A percentile compares a stretch with the other conserved stretches of the same genome.
Conservation (phyloP, 1,284 basidiomycete genomes). For the Sporisorium exsertum region DNA sequence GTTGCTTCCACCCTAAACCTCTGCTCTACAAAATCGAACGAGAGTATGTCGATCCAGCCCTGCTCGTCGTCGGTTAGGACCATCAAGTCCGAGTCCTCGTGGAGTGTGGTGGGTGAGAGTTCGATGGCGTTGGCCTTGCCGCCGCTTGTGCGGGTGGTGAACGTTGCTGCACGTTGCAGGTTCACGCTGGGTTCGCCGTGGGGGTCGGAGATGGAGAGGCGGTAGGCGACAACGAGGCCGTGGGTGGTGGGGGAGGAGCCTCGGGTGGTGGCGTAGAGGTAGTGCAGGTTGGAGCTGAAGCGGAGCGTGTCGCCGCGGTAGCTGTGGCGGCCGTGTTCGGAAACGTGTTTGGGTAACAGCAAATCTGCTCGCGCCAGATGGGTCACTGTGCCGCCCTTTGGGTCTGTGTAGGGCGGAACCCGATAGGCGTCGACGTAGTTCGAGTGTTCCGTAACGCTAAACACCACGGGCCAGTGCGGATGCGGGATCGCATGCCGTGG, state of each 20-base stretch:
- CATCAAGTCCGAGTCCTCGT: constrained; percentile 1
- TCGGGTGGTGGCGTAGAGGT: constrained; percentile 59
- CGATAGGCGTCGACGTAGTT: constrained; percentile 52
- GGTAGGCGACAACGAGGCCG: constrained; percentile 52
- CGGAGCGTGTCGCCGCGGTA: constrained; percentile 64
- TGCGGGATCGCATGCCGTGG: constrained; percentile 62
- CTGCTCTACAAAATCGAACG: constrained; percentile 28
- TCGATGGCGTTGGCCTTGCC: constrained; percentile 68
- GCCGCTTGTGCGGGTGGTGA: constrained; percentile 55
- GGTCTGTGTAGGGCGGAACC: neutral
- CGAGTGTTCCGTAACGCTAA: constrained; percentile 63
- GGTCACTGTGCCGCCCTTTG: neutral
- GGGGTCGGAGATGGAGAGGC: constrained; percentile 2
- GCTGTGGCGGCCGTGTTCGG: neutral
- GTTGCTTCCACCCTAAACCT: constrained; percentile 23
- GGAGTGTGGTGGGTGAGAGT: constrained; percentile 25
- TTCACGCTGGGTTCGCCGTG: neutral
- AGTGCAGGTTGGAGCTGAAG: constrained; percentile 46
- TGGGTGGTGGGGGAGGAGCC: constrained; percentile 36
- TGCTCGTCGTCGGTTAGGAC: constrained; percentile 63
- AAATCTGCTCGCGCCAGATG: constrained; percentile 31
- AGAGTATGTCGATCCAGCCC: constrained; percentile 51
- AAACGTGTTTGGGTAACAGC: constrained; percentile 15
- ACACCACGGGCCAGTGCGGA: constrained; percentile 38
- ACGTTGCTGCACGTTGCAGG: constrained; percentile 15